Evolutionary conservation across 257 asterid species (phyloP), one percentile per base, ranked within the genome.

Genomic region (Handroanthus guayacan): DNA sequence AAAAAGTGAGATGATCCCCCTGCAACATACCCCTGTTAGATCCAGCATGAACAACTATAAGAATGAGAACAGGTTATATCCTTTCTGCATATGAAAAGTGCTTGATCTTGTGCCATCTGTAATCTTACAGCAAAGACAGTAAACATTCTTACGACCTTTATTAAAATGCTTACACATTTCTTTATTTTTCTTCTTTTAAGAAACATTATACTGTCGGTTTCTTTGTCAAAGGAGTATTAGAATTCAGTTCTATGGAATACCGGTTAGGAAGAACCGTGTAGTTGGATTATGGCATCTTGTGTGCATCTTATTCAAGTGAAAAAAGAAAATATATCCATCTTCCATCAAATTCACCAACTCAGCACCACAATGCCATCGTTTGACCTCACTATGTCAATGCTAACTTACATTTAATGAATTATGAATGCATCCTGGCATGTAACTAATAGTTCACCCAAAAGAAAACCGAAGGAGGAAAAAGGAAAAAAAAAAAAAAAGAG

Each of bases 21-120:
- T 91, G 82, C 86, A 88, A 36, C 87, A 87, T 78, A 56, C 93
- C 75, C 75, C 88, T 63, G 84, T 82, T 63, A 83, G 83, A 69
- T 79, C 87, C 69, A 81, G 75, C 82, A 81, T 83, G 78, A 85
- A 85, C 73, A 77, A 85, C 80, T 82, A 77, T 75, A 78, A 68
- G 72, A 85, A 78, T 45, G 97, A 91, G 79, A 85, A 85, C 88
- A 91, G 95, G 97, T 91, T 62, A 80, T 69, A 50, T 38, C 70
- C 71, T 52, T 55, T 72, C 65, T 61, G 31, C 60, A 9, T 66
- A 2, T 58, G 66, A 18, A 16, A n/a, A 70, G 61, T 65, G 20
- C 17, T 16, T 71, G 20, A 57, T 47, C 56, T 36, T 16, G 34
- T 65, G 44, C 37, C 39, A 16, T 66, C 55, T 41, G 36, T 58